A percentile compares a stretch with the other conserved stretches of the same genome.
Conservation (phyloP, 208 protist species). For the Crithidia mellificae region DNA sequence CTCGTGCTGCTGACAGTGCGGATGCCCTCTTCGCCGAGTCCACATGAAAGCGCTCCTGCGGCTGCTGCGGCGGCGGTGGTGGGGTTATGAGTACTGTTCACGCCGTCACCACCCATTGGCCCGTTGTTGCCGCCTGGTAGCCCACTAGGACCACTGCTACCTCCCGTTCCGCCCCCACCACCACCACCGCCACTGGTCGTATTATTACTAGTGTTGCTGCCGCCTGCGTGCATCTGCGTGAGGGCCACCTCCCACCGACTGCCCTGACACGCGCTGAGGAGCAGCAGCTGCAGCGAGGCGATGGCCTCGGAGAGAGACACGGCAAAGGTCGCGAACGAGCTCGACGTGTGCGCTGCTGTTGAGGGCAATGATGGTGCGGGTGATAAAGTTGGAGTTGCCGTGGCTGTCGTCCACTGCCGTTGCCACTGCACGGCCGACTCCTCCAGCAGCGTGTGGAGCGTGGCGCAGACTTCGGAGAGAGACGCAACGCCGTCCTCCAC, state of each 20-base stretch:
- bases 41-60: too few relatives aligned
- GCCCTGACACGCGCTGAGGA: slow-evolving; percentile 66
- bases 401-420: slow-evolving; percentile 9
- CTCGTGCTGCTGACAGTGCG: background rate
- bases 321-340: slow-evolving; percentile 15
- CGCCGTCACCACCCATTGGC: too few relatives aligned
- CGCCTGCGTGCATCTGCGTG: slow-evolving; percentile 21
- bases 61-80: too few relatives aligned
- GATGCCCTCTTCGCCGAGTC: too few relatives aligned
- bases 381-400: background rate
- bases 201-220: background rate
- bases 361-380: background rate
- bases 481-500: slow-evolving; percentile 24
- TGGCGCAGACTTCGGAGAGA: slow-evolving; percentile 39
- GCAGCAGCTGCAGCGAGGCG: slow-evolving; percentile 67
- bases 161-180: background rate
- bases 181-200: background rate
- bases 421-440: slow-evolving; percentile 43
- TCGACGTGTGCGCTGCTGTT: background rate
- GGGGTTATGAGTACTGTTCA: too few relatives aligned
- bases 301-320: slow-evolving; percentile 54
- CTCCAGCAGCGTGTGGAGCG: slow-evolving; percentile 41
- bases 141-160: background rate
- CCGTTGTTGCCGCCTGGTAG: too few relatives aligned
- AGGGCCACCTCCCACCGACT: slow-evolving; percentile 33